Conservation (phyloP, 768 basidiomycete genomes). For the Boletus edulis region DNA sequence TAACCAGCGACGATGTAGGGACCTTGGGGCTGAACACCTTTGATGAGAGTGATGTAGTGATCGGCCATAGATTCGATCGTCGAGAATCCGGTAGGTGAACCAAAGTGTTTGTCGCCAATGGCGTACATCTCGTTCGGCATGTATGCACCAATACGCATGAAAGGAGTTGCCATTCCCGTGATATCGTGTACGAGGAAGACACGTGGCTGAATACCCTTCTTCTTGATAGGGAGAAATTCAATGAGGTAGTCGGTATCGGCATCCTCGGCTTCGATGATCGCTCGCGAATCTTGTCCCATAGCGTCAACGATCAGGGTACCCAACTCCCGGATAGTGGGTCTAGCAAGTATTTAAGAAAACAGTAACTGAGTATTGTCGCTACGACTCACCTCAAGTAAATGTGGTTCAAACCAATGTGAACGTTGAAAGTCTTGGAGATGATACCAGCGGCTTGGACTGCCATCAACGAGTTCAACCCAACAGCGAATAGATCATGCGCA, state of each 20-base stretch:
- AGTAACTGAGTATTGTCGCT: not conserved
- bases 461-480: slow-evolving; percentile 32
- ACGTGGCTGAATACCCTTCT: slow-evolving; percentile 28
- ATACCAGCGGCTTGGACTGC: slow-evolving; percentile 31
- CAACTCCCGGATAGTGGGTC: slow-evolving; percentile 27
- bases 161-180: slow-evolving; percentile 32
- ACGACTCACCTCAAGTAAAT: slow-evolving; percentile 26
- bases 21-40: slow-evolving; percentile 22
- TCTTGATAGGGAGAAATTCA: slow-evolving; percentile 31
- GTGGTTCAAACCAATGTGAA: slow-evolving; percentile 30
- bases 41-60: slow-evolving; percentile 31
- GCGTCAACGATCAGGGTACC: slow-evolving; percentile 25
- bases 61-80: slow-evolving; percentile 31
- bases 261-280: slow-evolving; percentile 31
- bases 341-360: not conserved
- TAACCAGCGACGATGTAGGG: slow-evolving; percentile 28
- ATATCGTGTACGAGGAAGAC: slow-evolving; percentile 32
- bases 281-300: slow-evolving; percentile 28
- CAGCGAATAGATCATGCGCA: slow-evolving; percentile 28
- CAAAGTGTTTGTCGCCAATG: slow-evolving; percentile 32
- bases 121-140: slow-evolving; percentile 34
- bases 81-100: slow-evolving; percentile 28
- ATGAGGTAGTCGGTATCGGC: slow-evolving; percentile 29
- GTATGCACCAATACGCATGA: slow-evolving; percentile 32
- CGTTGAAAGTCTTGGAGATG: slow-evolving; percentile 28